These are phyloP conservation scores for Hymenotorrendiella dingleyae DNA, from an alignment of 2,329 filamentous ascomycete species.

Conservation along the genomic window DNA sequence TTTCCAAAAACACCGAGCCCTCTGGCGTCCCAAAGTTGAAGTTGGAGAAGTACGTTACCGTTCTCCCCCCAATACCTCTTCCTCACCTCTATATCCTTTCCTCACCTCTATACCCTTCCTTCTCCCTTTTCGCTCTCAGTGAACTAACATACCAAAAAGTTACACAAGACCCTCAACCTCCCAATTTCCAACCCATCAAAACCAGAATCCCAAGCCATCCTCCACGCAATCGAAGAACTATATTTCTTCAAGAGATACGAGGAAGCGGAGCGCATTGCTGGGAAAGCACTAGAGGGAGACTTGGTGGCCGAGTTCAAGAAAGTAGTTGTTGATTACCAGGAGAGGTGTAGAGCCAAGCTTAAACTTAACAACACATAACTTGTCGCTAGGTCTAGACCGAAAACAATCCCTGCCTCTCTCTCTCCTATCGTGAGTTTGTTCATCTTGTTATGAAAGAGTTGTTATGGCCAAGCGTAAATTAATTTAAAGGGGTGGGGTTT, in stretches of 20 bases:
- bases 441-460: background rate
- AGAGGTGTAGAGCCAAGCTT: slow-evolving; percentile 17
- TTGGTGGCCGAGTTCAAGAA: slow-evolving; percentile 21
- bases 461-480: no score
- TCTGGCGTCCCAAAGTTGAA: slow-evolving; percentile 27
- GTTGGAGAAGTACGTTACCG: slow-evolving; percentile 24
- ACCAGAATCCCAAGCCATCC: slow-evolving; percentile 24
- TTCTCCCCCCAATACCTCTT: background rate
- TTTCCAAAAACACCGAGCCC: slow-evolving; percentile 20
- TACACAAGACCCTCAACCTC: slow-evolving; percentile 22
- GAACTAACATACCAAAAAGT: slow-evolving; percentile 13
- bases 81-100: no score
- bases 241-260: slow-evolving; percentile 27
- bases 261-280: slow-evolving; percentile 20
- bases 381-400: no score
- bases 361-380: no score
- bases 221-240: slow-evolving; percentile 31
- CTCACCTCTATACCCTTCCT: background rate
- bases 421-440: no score
- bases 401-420: no score
- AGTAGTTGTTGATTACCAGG: slow-evolving; percentile 20
- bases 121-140: background rate
- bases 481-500: no score
- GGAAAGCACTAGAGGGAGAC: slow-evolving; percentile 18
- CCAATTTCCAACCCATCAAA: slow-evolving; percentile 26